A percentile compares a stretch with the other conserved stretches of the same genome.
phyloP scores from a whole-genome alignment of 2,329 filamentous ascomycete genomes.

The Penicillium sp. region DNA sequence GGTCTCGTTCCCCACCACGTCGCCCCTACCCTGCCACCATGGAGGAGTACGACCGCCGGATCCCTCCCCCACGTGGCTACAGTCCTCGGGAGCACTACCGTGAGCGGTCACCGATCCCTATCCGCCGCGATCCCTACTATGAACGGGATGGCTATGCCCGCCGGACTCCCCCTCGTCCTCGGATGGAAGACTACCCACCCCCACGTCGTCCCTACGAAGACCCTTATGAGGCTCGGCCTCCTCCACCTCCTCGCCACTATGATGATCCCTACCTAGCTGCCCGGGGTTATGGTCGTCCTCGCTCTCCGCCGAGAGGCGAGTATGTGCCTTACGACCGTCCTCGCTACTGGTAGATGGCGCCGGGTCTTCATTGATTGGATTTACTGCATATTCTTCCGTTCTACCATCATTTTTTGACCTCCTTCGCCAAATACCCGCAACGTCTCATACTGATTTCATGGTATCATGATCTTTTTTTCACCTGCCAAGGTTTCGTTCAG shows the following conservation, averaged over 20 bases:
- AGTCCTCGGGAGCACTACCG: conserved; percentile 84
- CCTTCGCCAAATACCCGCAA: conserved; percentile 21
- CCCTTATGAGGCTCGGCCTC: conserved; percentile 54
- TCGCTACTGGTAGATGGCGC: conserved; percentile 43
- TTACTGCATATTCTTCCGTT: conserved; percentile 16
- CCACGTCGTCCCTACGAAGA: conserved; percentile 59
- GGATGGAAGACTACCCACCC: conserved; percentile 71
- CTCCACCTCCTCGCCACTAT: conserved; percentile 53
- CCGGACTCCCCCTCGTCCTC: conserved; percentile 74
- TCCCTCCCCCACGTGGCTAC: conserved; percentile 74
- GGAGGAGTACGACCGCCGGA: conserved; percentile 82
- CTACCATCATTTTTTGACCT: conserved; percentile 10
- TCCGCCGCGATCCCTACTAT: conserved; percentile 74
- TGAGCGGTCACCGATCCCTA: conserved; percentile 71
- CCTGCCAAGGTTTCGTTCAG: conserved; percentile 14
- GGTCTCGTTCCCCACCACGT: conserved; percentile 73
- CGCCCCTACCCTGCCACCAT: conserved; percentile 60
- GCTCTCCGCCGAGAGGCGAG: conserved; percentile 40
- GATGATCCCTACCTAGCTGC: conserved; percentile 60
- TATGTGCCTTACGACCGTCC: conserved; percentile 45
- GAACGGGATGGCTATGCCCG: conserved; percentile 74
- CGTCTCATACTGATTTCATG: conserved; percentile 24
- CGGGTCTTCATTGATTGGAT: neutral
- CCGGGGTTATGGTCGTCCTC: conserved; percentile 52
- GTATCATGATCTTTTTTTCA: conserved; percentile 15